A percentile compares a stretch with the other conserved stretches of the same genome.
These are phyloP conservation scores for Thielaviopsis punctulata DNA, from an alignment of 2,329 filamentous ascomycete species.

Conservation along the genomic window DNA sequence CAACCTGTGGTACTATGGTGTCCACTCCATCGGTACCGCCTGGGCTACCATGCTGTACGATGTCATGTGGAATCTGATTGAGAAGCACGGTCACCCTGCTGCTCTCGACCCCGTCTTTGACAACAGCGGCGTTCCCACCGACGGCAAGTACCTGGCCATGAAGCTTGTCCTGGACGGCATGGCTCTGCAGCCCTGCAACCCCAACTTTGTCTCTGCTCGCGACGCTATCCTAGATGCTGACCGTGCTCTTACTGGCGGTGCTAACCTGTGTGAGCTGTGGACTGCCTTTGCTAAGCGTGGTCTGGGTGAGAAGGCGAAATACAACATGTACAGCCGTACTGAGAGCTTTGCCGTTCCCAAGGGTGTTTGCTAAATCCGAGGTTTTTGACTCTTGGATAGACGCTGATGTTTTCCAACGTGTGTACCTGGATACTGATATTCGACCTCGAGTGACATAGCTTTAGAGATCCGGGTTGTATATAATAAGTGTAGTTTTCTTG, in stretches of 20 bases:
- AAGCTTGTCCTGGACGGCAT: slow-evolving; percentile 35
- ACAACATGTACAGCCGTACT: slow-evolving; percentile 16
- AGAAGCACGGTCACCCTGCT: slow-evolving; percentile 34
- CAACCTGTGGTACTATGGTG: slow-evolving; percentile 16
- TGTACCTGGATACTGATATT: too few relatives aligned
- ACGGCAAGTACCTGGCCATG: slow-evolving; percentile 34
- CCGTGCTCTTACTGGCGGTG: slow-evolving; percentile 30
- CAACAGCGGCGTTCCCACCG: slow-evolving; percentile 28
- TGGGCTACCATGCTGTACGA: slow-evolving; percentile 39
- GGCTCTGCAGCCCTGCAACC: slow-evolving; percentile 38
- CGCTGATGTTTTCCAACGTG: too few relatives aligned
- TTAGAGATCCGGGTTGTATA: too few relatives aligned
- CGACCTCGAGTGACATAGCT: too few relatives aligned
- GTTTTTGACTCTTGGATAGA: neutral
- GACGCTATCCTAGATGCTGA: slow-evolving; percentile 41
- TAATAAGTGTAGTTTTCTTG: too few relatives aligned
- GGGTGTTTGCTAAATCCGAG: slow-evolving; percentile 14
- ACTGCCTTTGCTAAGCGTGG: slow-evolving; percentile 38
- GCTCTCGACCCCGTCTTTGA: slow-evolving; percentile 24
- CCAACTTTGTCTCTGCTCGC: slow-evolving; percentile 33
- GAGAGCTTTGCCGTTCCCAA: slow-evolving; percentile 19
- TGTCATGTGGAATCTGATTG: slow-evolving; percentile 39
- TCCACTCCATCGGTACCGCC: slow-evolving; percentile 33
- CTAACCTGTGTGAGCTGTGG: slow-evolving; percentile 36
- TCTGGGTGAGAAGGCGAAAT: slow-evolving; percentile 25